These are phyloP conservation scores for Neocallimastix lanati DNA, from an alignment of 192 early-diverging fungal species.

Conservation along the genomic window DNA sequence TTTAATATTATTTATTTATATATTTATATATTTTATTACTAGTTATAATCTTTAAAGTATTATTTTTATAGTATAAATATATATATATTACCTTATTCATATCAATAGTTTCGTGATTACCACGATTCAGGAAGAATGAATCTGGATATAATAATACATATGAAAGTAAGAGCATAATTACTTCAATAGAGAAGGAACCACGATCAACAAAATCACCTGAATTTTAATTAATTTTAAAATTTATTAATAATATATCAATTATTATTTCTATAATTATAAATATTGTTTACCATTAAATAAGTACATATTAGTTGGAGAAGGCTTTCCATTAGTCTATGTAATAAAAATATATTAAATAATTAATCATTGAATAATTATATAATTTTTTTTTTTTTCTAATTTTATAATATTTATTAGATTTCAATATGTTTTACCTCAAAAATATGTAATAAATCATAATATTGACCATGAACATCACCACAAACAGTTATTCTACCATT, in stretches of 20 bases:
- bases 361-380: no score
- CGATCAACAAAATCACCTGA: conserved; percentile 99
- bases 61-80: no score
- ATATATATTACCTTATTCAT: conserved; percentile 81
- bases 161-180: conserved; percentile 75
- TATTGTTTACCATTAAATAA: conserved; percentile 4
- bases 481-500: conserved; percentile 71
- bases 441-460: conserved; percentile 91
- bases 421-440: conserved; percentile 39
- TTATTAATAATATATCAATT: no score
- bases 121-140: conserved; percentile 67
- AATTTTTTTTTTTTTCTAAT: no score
- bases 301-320: conserved; percentile 63
- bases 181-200: conserved; percentile 93
- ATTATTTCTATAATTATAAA: no score
- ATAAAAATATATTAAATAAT: no score
- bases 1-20: not conserved
- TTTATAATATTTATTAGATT: no score
- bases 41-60: no score
- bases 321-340: conserved; percentile 50
- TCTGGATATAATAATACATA: conserved; percentile 82
- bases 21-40: no score
- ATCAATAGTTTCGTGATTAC: conserved; percentile 94
- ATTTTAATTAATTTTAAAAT: no score
- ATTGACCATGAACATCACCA: conserved; percentile 95